Percentiles rank a stretch among this genome's conserved stretches.
These are phyloP conservation scores for Theobroma cacao DNA, from an alignment of 345 rosid species.

Conservation along the genomic window DNA sequence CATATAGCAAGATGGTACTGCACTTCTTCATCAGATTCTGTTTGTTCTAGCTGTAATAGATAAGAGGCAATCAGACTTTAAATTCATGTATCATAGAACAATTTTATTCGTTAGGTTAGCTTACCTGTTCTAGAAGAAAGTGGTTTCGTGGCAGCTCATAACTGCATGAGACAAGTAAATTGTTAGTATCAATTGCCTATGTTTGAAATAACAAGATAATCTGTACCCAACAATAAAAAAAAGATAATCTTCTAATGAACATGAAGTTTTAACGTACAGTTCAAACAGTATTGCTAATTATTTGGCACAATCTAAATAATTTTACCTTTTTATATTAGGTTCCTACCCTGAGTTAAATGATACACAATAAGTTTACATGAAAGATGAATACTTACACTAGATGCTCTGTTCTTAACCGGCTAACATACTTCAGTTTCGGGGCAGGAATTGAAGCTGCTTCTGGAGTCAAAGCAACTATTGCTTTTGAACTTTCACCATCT, in stretches of 20 bases:
- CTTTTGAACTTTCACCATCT: neutral
- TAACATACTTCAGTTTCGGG: constrained; percentile 33
- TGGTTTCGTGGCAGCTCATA: constrained; percentile 62
- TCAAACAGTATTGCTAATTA: no score
- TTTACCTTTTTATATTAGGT: no score
- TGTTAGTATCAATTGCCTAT: neutral
- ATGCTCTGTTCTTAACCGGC: constrained; percentile 57
- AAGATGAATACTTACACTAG: constrained; percentile 60
- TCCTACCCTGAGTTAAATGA: no score
- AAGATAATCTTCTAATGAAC: no score
- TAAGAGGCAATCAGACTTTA: neutral
- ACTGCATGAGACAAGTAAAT: constrained; percentile 28
- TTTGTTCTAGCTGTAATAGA: constrained; percentile 39
- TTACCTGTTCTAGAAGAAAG: constrained; percentile 42
- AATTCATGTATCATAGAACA: neutral
- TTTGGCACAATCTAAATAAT: no score
- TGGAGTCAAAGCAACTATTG: constrained; percentile 35
- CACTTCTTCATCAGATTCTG: constrained; percentile 43
- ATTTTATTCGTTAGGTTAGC: neutral
- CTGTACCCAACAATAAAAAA: no score
- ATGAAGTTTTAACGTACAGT: no score
- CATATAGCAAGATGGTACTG: constrained; percentile 67
- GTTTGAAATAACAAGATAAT: neutral
- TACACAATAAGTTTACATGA: neutral
- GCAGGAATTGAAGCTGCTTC: constrained; percentile 47